These are phyloP conservation scores for Fraxinus quadrangulata DNA, from an alignment of 257 asterid species.

Conservation along the genomic window DNA sequence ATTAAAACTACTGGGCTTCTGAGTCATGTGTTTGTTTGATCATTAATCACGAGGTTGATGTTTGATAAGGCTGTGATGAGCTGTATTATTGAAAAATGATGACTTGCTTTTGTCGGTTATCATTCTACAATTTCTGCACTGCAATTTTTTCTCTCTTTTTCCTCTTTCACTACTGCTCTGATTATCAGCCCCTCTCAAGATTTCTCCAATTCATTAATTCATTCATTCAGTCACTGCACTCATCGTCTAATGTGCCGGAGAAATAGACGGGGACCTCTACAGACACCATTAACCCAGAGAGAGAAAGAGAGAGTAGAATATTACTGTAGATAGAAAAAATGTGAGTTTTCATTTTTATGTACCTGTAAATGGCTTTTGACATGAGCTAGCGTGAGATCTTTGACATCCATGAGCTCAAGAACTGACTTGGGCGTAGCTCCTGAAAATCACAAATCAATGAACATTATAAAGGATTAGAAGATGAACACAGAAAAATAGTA, in stretches of 20 bases:
- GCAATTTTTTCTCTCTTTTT: conserved; percentile 23
- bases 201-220: conserved; percentile 47
- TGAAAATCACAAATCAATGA: conserved; percentile 22
- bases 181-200: conserved; percentile 38
- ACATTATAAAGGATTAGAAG: background rate
- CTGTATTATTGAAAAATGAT: conserved; percentile 80
- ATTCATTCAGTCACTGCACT: conserved; percentile 45
- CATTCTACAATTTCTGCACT: conserved; percentile 13
- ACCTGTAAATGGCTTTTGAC: conserved; percentile 97
- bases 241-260: conserved; percentile 89
- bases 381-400: conserved; percentile 94
- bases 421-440: conserved; percentile 98
- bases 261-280: conserved; percentile 52
- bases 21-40: conserved; percentile 45
- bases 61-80: conserved; percentile 55
- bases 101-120: conserved; percentile 60
- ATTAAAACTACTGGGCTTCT: conserved; percentile 29
- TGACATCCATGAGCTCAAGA: conserved; percentile 89
- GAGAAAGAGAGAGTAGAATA: background rate
- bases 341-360: conserved; percentile 22
- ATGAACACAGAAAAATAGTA: background rate
- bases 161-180: conserved; percentile 29
- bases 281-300: conserved; percentile 39
- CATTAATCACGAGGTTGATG: conserved; percentile 83
- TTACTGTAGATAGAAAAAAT: background rate